These are phyloP conservation scores for Aureobasidium musti DNA, from an alignment of 2,329 filamentous ascomycete species.

Conservation along the genomic window DNA sequence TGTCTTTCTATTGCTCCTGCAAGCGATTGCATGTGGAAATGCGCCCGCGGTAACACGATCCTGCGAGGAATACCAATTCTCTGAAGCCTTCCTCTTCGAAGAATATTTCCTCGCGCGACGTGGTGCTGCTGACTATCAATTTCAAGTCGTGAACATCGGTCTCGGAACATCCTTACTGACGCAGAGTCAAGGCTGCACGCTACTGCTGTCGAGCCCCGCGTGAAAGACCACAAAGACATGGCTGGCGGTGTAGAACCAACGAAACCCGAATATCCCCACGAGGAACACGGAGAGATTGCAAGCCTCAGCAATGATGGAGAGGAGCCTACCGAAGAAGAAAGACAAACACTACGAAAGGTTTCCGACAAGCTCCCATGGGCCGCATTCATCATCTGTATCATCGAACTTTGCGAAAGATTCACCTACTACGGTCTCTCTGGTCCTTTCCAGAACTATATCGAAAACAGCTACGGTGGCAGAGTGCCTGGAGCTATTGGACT, in stretches of 20 bases:
- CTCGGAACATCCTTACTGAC: neutral
- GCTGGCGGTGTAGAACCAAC: conserved; percentile 25
- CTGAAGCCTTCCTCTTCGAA: neutral
- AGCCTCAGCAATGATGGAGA: conserved; percentile 38
- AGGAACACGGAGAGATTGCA: conserved; percentile 13
- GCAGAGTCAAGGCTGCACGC: conserved; percentile 23
- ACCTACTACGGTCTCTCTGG: conserved; percentile 50
- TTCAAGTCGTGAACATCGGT: neutral
- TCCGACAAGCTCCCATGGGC: conserved; percentile 51
- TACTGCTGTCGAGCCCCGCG: conserved; percentile 24
- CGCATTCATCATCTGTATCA: conserved; percentile 53
- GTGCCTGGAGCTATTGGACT: conserved; percentile 46
- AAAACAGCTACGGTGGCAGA: conserved; percentile 46
- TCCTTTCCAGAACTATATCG: conserved; percentile 55
- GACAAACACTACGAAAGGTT: conserved; percentile 48
- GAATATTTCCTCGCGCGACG: neutral
- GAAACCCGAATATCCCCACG: conserved; percentile 21
- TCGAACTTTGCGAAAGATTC: conserved; percentile 55
- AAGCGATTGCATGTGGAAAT: neutral
- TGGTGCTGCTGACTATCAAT: neutral
- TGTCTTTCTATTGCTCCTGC: neutral
- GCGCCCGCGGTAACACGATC: neutral
- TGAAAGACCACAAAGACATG: conserved; percentile 28
- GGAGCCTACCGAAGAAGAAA: conserved; percentile 49
- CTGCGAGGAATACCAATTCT: no score